Evolutionary conservation across 1,139 yeast species (phyloP).

Genomic region (Debaryomyces psychrophilus): DNA sequence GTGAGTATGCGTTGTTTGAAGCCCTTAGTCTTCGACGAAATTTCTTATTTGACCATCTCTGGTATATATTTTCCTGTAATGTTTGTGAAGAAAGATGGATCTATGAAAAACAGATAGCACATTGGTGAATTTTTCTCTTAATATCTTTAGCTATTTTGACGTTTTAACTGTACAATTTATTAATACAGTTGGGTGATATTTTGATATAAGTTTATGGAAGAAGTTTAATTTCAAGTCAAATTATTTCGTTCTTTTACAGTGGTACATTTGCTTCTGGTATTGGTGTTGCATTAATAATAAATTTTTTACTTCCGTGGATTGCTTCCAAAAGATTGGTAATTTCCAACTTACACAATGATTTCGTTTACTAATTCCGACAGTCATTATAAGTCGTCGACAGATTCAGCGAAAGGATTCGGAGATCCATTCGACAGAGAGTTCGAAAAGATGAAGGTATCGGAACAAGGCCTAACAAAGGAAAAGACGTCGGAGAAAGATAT

Average conservation of each 20-base stretch:
- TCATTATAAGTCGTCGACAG: not conserved
- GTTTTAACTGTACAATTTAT: not conserved
- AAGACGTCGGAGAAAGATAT: conserved; percentile 8
- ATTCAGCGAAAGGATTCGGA: not conserved
- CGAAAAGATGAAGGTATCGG: conserved; percentile 2
- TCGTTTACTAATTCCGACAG: not conserved
- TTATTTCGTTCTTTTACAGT: not conserved
- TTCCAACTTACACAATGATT: not conserved
- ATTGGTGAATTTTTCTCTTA: not conserved
- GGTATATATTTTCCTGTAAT: not conserved
- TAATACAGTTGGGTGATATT: not conserved
- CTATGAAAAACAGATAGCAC: not conserved
- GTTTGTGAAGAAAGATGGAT: not conserved
- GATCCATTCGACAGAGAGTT: not conserved
- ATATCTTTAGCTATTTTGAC: not conserved
- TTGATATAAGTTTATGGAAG: not conserved
- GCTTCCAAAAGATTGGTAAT: not conserved
- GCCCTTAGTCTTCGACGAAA: not conserved
- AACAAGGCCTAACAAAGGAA: conserved; percentile 6
- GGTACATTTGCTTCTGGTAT: not conserved
- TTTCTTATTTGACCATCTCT: not conserved
- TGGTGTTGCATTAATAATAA: not conserved
- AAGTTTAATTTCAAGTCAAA: not conserved
- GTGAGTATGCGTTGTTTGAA: no score
- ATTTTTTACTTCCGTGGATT: not conserved